A percentile compares a stretch with the other conserved stretches of the same genome.
Conservation (phyloP, 1,284 basidiomycete species). For the Cystobasidium sp. region DNA sequence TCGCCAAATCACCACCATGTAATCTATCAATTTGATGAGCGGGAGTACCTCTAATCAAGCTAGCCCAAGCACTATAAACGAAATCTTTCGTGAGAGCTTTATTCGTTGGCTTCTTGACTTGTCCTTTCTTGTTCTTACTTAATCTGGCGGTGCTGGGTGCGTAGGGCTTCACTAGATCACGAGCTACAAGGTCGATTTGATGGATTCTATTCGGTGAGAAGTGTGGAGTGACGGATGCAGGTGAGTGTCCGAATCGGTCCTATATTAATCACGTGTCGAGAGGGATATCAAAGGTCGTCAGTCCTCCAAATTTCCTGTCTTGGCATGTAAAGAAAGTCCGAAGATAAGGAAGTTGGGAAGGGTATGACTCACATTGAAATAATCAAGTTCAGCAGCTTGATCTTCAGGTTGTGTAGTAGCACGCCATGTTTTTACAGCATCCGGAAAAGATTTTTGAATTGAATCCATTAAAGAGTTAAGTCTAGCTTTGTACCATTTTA, state of each 20-base stretch:
- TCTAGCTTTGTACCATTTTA: conserved; percentile 56
- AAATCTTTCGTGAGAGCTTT: conserved; percentile 43
- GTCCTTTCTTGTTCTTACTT: not conserved
- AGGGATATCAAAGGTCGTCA: no score
- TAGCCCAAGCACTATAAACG: conserved; percentile 51
- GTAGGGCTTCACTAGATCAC: conserved; percentile 48
- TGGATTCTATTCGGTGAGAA: conserved; percentile 51
- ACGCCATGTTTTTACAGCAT: conserved; percentile 49
- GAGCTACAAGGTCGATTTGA: conserved; percentile 50
- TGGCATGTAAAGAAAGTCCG: no score
- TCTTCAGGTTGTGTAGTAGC: conserved; percentile 50
- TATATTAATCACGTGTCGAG: no score
- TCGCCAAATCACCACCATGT: conserved; percentile 30
- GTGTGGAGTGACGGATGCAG: conserved; percentile 39
- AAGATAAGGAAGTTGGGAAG: no score
- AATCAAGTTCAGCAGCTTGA: conserved; percentile 50
- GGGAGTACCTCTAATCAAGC: conserved; percentile 50
- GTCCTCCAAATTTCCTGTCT: no score
- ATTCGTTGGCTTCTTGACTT: not conserved
- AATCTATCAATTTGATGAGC: conserved; percentile 48
- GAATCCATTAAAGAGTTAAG: conserved; percentile 46
- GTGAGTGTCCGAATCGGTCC: conserved; percentile 45
- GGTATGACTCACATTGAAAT: conserved; percentile 51
- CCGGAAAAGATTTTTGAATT: conserved; percentile 47
- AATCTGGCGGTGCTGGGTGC: conserved; percentile 3